These are phyloP conservation scores for Acanthamoeba lenticulata DNA, from an alignment of 208 protist genomes.

Conservation along the genomic window DNA sequence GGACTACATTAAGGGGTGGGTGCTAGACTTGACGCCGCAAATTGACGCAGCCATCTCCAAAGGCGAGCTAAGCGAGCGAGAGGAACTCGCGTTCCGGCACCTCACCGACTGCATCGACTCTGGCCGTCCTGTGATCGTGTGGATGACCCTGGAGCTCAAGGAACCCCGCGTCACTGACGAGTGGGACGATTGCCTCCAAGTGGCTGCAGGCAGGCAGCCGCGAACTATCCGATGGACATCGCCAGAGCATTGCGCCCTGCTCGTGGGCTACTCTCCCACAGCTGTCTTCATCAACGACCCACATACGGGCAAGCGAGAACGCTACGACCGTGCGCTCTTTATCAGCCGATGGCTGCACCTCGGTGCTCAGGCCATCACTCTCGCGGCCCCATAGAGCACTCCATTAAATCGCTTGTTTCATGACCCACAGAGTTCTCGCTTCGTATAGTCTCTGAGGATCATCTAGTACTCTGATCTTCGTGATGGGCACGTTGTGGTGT, in stretches of 20 bases:
- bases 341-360: background rate
- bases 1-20: background rate
- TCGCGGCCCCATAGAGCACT: no score
- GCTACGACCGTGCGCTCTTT: background rate
- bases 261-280: background rate
- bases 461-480: no score
- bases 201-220: background rate
- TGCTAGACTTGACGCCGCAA: background rate
- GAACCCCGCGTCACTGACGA: background rate
- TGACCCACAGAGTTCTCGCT: no score
- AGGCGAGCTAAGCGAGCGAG: background rate
- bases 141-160: background rate
- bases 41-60: background rate
- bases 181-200: background rate
- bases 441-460: no score
- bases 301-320: background rate
- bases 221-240: constrained; percentile 3
- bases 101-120: background rate
- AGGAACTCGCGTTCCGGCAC: background rate
- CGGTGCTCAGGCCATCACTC: background rate
- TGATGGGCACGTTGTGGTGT: no score
- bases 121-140: background rate
- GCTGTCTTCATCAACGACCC: constrained; percentile 15
- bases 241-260: background rate
- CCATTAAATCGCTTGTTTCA: no score